Evolutionary conservation across 768 basidiomycete species (phyloP).

Genomic region (Arthromyces matolae): DNA sequence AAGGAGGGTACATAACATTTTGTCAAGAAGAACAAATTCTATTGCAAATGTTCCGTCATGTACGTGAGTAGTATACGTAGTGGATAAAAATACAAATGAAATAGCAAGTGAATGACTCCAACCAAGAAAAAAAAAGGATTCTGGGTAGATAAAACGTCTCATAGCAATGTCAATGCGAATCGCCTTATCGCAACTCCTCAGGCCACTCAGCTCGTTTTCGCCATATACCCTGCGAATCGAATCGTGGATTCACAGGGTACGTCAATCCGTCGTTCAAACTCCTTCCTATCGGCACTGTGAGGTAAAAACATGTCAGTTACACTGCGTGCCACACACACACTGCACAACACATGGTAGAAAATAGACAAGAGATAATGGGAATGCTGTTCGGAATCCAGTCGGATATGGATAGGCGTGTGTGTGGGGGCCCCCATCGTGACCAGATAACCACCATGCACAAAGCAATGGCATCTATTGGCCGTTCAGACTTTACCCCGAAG

Average conservation of each 20-base stretch:
- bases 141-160: not conserved
- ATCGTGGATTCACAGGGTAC: conserved; percentile 71
- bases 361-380: conserved; percentile 1
- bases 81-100: not conserved
- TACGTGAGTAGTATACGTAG: not conserved
- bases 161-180: not conserved
- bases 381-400: conserved; percentile 13
- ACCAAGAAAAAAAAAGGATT: not conserved
- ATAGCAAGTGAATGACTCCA: not conserved
- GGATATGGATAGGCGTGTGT: conserved; percentile 6
- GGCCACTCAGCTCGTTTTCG: conserved; percentile 70
- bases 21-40: too few species aligned
- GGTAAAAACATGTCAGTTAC: conserved; percentile 19
- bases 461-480: not conserved
- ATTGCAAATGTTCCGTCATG: not conserved
- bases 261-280: conserved; percentile 54
- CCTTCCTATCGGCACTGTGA: conserved; percentile 51
- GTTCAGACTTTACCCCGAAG: conserved; percentile 1
- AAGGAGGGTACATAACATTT: too few species aligned
- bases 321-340: not conserved
- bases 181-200: conserved; percentile 47
- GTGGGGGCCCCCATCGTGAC: not conserved
- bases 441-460: not conserved
- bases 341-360: not conserved
- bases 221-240: conserved; percentile 67